Evolutionary conservation across 2,329 filamentous ascomycete species (phyloP).

Genomic region (Aspergillus caelatus): DNA sequence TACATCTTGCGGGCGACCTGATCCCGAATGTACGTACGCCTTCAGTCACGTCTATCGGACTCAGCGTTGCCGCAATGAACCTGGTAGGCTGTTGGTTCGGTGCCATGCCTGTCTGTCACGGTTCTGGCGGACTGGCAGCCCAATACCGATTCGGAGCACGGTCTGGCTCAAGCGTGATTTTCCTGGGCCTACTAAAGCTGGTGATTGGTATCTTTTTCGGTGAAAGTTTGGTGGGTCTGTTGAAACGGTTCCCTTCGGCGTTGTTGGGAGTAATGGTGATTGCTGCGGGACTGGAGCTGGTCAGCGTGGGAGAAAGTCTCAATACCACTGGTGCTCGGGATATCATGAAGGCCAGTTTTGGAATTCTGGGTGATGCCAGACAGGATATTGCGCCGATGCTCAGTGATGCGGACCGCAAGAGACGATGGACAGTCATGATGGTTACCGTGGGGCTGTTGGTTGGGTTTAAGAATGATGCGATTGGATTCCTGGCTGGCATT

Average conservation of each 20-base stretch:
- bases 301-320: slow-evolving; percentile 79
- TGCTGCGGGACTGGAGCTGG: slow-evolving; percentile 83
- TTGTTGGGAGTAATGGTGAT: slow-evolving; percentile 87
- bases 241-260: slow-evolving; percentile 73
- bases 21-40: slow-evolving; percentile 70
- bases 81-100: slow-evolving; percentile 86
- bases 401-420: slow-evolving; percentile 68
- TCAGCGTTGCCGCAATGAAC: slow-evolving; percentile 85
- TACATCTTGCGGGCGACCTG: slow-evolving; percentile 75
- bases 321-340: slow-evolving; percentile 72
- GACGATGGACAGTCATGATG: slow-evolving; percentile 87
- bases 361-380: slow-evolving; percentile 26
- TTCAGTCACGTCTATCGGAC: slow-evolving; percentile 73
- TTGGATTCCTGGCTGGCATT: slow-evolving; percentile 83
- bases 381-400: slow-evolving; percentile 41
- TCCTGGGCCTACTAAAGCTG: slow-evolving; percentile 77
- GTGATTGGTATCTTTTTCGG: slow-evolving; percentile 75
- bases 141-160: slow-evolving; percentile 91
- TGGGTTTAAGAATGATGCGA: slow-evolving; percentile 85
- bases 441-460: slow-evolving; percentile 80
- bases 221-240: slow-evolving; percentile 69
- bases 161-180: slow-evolving; percentile 78
- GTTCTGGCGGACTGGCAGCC: slow-evolving; percentile 84
- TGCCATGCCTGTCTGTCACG: slow-evolving; percentile 93
- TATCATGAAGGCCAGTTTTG: slow-evolving; percentile 46